Conservation (phyloP, 805 yeast genomes). For the Saccharomycopsis olivae region DNA sequence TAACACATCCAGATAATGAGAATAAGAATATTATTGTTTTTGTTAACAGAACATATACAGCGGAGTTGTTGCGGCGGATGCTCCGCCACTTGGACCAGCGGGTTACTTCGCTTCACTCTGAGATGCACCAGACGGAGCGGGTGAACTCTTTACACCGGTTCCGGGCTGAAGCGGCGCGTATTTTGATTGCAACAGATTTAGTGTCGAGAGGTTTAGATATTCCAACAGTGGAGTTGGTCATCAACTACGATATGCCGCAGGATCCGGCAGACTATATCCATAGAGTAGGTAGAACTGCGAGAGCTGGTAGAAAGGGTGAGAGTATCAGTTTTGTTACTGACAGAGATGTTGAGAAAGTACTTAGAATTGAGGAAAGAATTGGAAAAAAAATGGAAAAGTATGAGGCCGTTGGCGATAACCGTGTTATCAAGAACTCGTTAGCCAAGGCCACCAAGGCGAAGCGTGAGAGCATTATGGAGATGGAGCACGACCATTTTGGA, state of each 20-base stretch:
- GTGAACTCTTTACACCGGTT: slow-evolving; percentile 86
- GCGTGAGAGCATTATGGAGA: slow-evolving; percentile 83
- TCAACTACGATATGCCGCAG: slow-evolving; percentile 89
- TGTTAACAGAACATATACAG: slow-evolving; percentile 69
- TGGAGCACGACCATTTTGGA: slow-evolving; percentile 88
- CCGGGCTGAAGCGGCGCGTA: slow-evolving; percentile 89
- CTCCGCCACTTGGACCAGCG: slow-evolving; percentile 40
- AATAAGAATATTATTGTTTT: slow-evolving; percentile 74
- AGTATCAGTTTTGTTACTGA: slow-evolving; percentile 78
- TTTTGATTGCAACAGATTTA: slow-evolving; percentile 90
- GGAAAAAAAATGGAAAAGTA: slow-evolving; percentile 71
- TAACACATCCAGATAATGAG: slow-evolving; percentile 70
- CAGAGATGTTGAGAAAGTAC: slow-evolving; percentile 69
- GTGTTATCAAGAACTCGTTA: slow-evolving; percentile 63
- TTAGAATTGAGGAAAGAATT: slow-evolving; percentile 80
- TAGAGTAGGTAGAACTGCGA: slow-evolving; percentile 97
- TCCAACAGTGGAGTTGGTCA: slow-evolving; percentile 81
- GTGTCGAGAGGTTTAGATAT: slow-evolving; percentile 97
- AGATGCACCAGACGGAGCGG: slow-evolving; percentile 88
- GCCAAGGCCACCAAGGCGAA: slow-evolving; percentile 69
- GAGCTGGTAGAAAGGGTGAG: slow-evolving; percentile 86
- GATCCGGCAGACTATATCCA: slow-evolving; percentile 96
- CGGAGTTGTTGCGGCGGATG: slow-evolving; percentile 61
- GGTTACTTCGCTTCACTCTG: slow-evolving; percentile 87
- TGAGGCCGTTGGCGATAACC: slow-evolving; percentile 61